These are phyloP conservation scores for Monilinia aucupariae DNA, from an alignment of 2,329 filamentous ascomycete genomes.

Conservation along the genomic window DNA sequence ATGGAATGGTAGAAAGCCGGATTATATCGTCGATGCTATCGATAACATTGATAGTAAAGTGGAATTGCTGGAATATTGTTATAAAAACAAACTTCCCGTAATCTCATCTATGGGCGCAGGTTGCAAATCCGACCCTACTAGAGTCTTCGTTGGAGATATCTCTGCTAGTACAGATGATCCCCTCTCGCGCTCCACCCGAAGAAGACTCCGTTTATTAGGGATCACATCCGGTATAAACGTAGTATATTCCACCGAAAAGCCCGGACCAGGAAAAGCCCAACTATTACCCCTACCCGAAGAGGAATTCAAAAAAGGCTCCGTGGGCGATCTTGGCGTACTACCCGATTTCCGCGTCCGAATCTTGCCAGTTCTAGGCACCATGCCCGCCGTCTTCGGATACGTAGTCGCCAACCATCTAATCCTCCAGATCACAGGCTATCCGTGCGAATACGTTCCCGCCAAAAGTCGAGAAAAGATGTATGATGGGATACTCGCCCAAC, in stretches of 20 bases:
- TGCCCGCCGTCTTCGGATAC: conserved; percentile 95
- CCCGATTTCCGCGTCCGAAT: conserved; percentile 95
- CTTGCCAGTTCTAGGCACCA: conserved; percentile 87
- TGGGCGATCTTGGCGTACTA: conserved; percentile 80
- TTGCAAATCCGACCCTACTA: conserved; percentile 81
- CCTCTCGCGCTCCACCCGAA: conserved; percentile 76
- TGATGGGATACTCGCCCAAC: conserved; percentile 67
- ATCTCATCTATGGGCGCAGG: conserved; percentile 96
- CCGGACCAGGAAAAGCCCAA: conserved; percentile 84
- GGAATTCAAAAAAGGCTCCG: conserved; percentile 78
- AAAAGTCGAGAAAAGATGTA: conserved; percentile 91
- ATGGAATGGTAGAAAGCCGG: conserved; percentile 64
- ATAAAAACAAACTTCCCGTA: conserved; percentile 69
- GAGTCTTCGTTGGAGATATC: conserved; percentile 87
- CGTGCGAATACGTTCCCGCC: conserved; percentile 72
- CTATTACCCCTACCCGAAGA: conserved; percentile 81
- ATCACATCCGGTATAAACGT: conserved; percentile 82
- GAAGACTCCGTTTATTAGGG: conserved; percentile 66
- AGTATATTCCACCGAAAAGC: conserved; percentile 87
- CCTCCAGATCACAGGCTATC: conserved; percentile 73
- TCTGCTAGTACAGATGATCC: conserved; percentile 82
- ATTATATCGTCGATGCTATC: conserved; percentile 94
- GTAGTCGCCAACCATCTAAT: conserved; percentile 91
- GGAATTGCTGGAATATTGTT: conserved; percentile 79
- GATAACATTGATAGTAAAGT: conserved; percentile 99